Evolutionary conservation across 176 grass and related monocot species (phyloP), one percentile per base, ranked within the genome.

Genomic region (Thalia dealbata): DNA sequence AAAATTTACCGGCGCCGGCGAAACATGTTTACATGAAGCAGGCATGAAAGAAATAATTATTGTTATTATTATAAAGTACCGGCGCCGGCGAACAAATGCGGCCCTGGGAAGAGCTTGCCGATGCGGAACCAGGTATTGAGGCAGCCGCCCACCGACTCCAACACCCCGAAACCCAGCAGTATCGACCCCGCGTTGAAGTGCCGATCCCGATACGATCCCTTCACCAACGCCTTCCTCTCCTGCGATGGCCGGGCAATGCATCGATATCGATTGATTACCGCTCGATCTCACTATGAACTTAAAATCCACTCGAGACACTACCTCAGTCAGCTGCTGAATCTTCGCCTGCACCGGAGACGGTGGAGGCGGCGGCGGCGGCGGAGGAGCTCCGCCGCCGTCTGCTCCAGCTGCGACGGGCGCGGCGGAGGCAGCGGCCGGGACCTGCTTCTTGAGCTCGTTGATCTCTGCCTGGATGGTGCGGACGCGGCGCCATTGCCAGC

Each of bases 401-500:
- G 66, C 52, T 0, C 69, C 80, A 8, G 81, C 83, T 3, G 78
- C 72, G 52, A 80, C 88, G 0, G 80, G 77, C 21, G 84, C 84
- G 10, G 84, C 61, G 16, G 82, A 55, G 21, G 84, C 65, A 10
- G 73, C 56, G 27, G 81, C 81, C 25, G 32, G 9, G 7, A 68
- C 65, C 38, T 97, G 89, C 67, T 90, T 92, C 74, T 97, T 97
- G 73, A 97, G 82, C 52, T 88, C 85, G 78, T 74, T 90, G 75
- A 97, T 90, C 61, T 97, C 89, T 78, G 92, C 85, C 83, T 97
- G 89, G 59, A 91, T 71, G 70, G 93, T 97, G 61, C 93, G 83
- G 18, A 97, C 85, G 13, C 93, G 85, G 50, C 93, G 89, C 93
- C 89, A 97, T 75, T 97, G 93, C 93, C 93, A 97, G 12, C 93